phyloP scores from a whole-genome alignment of 768 basidiomycete species.

The Amanita polypyramis region DNA sequence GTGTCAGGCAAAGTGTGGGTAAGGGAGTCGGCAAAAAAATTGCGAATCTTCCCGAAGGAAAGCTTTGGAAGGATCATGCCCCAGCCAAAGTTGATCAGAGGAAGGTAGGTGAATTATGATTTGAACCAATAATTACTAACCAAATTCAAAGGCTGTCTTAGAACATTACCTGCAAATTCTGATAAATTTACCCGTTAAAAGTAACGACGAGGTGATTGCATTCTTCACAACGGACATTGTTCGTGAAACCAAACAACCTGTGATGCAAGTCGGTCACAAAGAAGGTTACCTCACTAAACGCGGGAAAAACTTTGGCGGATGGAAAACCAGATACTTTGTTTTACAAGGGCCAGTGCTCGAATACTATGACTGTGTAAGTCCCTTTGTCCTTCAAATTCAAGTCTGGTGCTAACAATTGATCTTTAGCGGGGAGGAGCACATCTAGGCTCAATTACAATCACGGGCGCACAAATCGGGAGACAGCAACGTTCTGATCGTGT shows the following conservation, averaged over 20 bases:
- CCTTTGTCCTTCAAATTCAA: background rate
- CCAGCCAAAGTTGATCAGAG: slow-evolving; percentile 95
- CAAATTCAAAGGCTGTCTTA: slow-evolving; percentile 46
- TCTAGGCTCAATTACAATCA: slow-evolving; percentile 81
- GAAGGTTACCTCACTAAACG: slow-evolving; percentile 94
- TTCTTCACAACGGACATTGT: slow-evolving; percentile 91
- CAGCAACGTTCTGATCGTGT: slow-evolving; percentile 62
- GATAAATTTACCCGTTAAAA: slow-evolving; percentile 72
- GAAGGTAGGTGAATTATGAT: slow-evolving; percentile 48
- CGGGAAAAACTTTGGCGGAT: slow-evolving; percentile 96
- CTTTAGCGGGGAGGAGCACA: slow-evolving; percentile 77
- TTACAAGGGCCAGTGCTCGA: slow-evolving; percentile 84
- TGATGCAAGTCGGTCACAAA: slow-evolving; percentile 76
- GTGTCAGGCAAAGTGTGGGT: slow-evolving; percentile 56
- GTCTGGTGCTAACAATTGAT: slow-evolving; percentile 13
- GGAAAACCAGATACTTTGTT: slow-evolving; percentile 95
- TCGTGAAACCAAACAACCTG: slow-evolving; percentile 63
- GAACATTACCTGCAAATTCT: slow-evolving; percentile 83
- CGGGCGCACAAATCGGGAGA: slow-evolving; percentile 93
- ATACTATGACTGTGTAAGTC: slow-evolving; percentile 90
- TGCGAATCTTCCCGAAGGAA: slow-evolving; percentile 76
- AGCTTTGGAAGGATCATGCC: slow-evolving; percentile 93
- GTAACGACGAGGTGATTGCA: slow-evolving; percentile 81
- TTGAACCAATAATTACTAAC: background rate
- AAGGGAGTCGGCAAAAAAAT: slow-evolving; percentile 73